Evolutionary conservation across 2,329 filamentous ascomycete genomes (phyloP), one percentile per base, ranked within the genome.

Genomic region (Aspergillus ibericus): DNA sequence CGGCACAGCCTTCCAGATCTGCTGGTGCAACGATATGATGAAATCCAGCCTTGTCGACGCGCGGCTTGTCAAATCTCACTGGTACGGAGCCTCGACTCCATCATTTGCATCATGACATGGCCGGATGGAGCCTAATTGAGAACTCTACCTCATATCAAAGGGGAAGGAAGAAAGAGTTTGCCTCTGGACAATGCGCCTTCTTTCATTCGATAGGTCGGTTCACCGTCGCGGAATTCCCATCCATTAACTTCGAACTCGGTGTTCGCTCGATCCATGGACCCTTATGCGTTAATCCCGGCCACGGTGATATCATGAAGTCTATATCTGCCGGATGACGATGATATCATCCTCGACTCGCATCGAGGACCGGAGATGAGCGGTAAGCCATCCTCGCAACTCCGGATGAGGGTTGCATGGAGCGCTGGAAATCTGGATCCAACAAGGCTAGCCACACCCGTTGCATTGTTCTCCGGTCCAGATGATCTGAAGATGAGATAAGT

Each of bases 11-110:
- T 38, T 51, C 22, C 27, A 50, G 42, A 40, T 20, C 42, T 22
- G 29, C 25, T 56, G 52, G 53, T 60, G 58, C 53, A 66, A 64
- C 63, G 35, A 32, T 62, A 65, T 66, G 63, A 66, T 65, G 63
- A 63, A 66, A 65, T 66, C 12, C 12, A 35, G 25, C 13, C 56
- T 38, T 22, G 25, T 48, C 46, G 20, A 35, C 16, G 27, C 38
- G 46, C 36, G 29, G 48, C 9, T 40, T 22, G 46, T 51, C 52
- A 42, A 35, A 34, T 46, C 16, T 18, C 20, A 46, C 20, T 46
- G 55, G 47, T 25, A 55, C 53, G 36, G 55, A 60, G 55, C 49
- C 46, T 58, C 51, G 44, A 55, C 36, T 53, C 15, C 32, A 46
- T 56, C 40, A 51, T 59, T 62, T 66, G 63, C 64, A 66, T 65